Percentiles rank a stretch among this genome's conserved stretches.
Conservation (phyloP, 371 early-diverging fungal genomes). For the Synchytrium microbalum region DNA sequence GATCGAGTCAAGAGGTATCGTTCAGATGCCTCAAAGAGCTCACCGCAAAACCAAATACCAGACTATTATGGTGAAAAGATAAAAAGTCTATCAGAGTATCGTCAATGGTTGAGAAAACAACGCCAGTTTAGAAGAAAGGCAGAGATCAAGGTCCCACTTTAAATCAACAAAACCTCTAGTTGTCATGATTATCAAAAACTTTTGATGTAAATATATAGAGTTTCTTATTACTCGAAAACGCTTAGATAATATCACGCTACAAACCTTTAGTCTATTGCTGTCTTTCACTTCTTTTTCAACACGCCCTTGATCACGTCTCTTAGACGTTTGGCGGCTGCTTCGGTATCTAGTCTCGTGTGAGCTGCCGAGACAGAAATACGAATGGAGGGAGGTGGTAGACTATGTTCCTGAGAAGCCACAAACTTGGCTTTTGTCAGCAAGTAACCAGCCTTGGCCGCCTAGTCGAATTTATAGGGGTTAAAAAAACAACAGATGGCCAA, state of each 20-base stretch:
- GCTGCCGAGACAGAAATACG: slow-evolving; percentile 69
- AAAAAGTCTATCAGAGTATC: slow-evolving; percentile 69
- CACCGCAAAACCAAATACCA: slow-evolving; percentile 73
- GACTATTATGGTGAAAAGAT: slow-evolving; percentile 93
- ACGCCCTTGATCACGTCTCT: neutral
- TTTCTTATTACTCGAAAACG: neutral
- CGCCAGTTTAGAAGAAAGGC: slow-evolving; percentile 37
- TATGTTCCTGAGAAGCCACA: slow-evolving; percentile 73
- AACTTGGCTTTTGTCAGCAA: slow-evolving; percentile 82
- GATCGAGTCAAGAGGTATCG: slow-evolving; percentile 69
- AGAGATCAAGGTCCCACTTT: neutral
- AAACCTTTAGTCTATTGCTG: neutral
- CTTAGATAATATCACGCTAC: neutral
- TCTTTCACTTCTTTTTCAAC: neutral
- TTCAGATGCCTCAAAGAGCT: slow-evolving; percentile 66
- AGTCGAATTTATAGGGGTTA: neutral
- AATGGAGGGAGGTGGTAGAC: slow-evolving; percentile 69
- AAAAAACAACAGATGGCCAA: neutral
- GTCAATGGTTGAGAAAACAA: slow-evolving; percentile 85
- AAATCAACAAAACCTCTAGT: no score
- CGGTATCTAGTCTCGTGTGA: slow-evolving; percentile 72
- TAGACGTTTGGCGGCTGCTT: slow-evolving; percentile 51
- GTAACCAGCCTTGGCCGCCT: slow-evolving; percentile 61
- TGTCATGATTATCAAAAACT: no score
- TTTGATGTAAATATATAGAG: no score